These are phyloP conservation scores for Pythium rhizo-oryzae DNA, from an alignment of 352 stramenopile genomes.

Conservation along the genomic window DNA sequence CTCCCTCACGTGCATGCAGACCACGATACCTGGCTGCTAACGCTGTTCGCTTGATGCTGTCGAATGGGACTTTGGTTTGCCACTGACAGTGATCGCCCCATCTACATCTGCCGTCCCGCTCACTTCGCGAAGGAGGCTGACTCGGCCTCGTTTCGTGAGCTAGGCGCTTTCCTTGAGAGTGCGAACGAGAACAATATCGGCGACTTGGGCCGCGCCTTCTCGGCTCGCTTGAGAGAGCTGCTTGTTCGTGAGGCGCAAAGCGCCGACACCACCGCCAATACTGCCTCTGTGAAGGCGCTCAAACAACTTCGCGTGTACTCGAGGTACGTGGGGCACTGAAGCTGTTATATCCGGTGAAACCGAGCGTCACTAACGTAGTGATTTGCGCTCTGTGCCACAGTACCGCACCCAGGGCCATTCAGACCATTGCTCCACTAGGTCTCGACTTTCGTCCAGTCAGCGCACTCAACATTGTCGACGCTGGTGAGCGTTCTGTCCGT, in stretches of 20 bases:
- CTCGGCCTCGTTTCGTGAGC: conserved; percentile 29
- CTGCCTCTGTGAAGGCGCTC: neutral
- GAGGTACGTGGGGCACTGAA: conserved; percentile 25
- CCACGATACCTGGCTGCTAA: too few relatives aligned
- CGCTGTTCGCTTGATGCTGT: too few relatives aligned
- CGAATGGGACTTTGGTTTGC: neutral
- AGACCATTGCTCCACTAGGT: conserved; percentile 43
- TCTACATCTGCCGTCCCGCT: conserved; percentile 45
- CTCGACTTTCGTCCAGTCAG: conserved; percentile 49
- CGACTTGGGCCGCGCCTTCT: conserved; percentile 31
- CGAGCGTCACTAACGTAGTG: too few relatives aligned
- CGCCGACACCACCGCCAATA: neutral
- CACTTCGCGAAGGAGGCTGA: conserved; percentile 38
- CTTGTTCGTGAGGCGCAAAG: conserved; percentile 27
- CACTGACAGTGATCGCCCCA: conserved; percentile 33
- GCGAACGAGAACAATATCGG: conserved; percentile 17
- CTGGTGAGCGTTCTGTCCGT: conserved; percentile 21
- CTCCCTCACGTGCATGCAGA: too few relatives aligned
- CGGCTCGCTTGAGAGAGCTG: conserved; percentile 30
- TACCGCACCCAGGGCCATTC: conserved; percentile 40
- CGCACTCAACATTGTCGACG: conserved; percentile 46
- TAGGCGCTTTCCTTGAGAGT: conserved; percentile 16
- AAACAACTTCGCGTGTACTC: conserved; percentile 44
- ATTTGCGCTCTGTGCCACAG: conserved; percentile 11
- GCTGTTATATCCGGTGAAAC: too few relatives aligned